These are phyloP conservation scores for Kodamaea suecica DNA, from an alignment of 1,139 yeast species.

Conservation along the genomic window DNA sequence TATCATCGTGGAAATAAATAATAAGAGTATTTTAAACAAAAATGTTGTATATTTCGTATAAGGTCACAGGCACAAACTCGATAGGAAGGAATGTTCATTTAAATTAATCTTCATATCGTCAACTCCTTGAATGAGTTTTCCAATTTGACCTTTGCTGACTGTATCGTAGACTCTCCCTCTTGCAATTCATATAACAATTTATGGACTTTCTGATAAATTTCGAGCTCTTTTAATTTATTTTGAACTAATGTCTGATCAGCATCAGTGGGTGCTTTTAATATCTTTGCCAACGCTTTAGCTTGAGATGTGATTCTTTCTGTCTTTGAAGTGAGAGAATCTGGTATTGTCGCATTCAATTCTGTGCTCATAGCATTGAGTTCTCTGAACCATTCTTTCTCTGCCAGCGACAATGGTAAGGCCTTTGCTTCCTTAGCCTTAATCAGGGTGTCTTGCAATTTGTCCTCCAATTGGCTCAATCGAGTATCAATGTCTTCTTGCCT, in stretches of 20 bases:
- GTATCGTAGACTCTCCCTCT: slow-evolving; percentile 18
- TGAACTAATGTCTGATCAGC: too few species aligned
- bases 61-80: too few species aligned
- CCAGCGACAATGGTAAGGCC: slow-evolving; percentile 32
- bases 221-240: slow-evolving; percentile 16
- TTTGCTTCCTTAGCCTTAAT: slow-evolving; percentile 20
- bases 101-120: slow-evolving; percentile 15
- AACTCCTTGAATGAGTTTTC: slow-evolving; percentile 7
- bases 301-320: slow-evolving; percentile 8
- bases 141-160: slow-evolving; percentile 16
- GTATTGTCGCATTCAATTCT: slow-evolving; percentile 10
- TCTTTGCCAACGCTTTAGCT: neutral
- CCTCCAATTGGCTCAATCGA: slow-evolving; percentile 22
- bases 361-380: slow-evolving; percentile 31
- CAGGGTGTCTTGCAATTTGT: slow-evolving; percentile 22
- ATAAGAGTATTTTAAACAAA: too few species aligned
- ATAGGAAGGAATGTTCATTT: neutral
- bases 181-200: slow-evolving; percentile 21
- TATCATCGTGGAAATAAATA: too few species aligned
- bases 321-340: slow-evolving; percentile 10
- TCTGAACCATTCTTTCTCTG: slow-evolving; percentile 37
- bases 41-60: too few species aligned
- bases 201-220: slow-evolving; percentile 17
- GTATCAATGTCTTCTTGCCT: slow-evolving; percentile 24
- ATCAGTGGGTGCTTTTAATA: slow-evolving; percentile 1